Evolutionary conservation across 495 filamentous ascomycete species (phyloP).

Genomic region (Daldinia decipiens): DNA sequence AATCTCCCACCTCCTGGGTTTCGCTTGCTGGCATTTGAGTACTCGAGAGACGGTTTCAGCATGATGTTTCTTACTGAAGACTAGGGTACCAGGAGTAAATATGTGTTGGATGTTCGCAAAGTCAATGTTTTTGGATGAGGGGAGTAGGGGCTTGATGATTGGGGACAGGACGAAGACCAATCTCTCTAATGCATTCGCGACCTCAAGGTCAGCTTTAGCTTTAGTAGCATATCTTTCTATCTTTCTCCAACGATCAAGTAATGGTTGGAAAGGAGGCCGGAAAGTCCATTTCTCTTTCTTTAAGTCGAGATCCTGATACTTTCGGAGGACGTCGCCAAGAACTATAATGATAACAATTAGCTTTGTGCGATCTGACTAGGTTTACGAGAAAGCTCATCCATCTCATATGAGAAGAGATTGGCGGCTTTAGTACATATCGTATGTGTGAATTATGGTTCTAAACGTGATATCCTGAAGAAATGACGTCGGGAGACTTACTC

Average conservation of each 20-base stretch:
- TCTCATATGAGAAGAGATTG: too few species aligned
- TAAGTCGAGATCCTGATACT: constrained; percentile 66
- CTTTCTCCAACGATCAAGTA: constrained; percentile 63
- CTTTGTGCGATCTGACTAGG: not conserved
- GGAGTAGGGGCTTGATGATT: constrained; percentile 54
- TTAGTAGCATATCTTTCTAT: constrained; percentile 53
- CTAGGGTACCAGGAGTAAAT: constrained; percentile 48
- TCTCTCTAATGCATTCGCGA: constrained; percentile 60
- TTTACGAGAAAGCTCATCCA: too few species aligned
- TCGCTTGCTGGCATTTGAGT: constrained; percentile 5
- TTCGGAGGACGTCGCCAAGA: constrained; percentile 58
- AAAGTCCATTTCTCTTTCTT: constrained; percentile 65
- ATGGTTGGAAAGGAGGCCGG: constrained; percentile 60
- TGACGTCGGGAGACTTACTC: not conserved
- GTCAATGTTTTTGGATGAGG: constrained; percentile 30
- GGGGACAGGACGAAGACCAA: constrained; percentile 65
- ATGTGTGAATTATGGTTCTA: too few species aligned
- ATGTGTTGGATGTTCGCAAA: constrained; percentile 48
- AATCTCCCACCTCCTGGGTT: constrained; percentile 19
- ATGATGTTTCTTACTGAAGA: constrained; percentile 37
- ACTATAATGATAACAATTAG: constrained; percentile 36
- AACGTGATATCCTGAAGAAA: too few species aligned
- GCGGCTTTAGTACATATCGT: too few species aligned
- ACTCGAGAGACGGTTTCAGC: constrained; percentile 39
- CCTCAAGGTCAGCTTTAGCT: constrained; percentile 47